These are phyloP conservation scores for Pichia occidentalis DNA, from an alignment of 805 yeast genomes.

Conservation along the genomic window DNA sequence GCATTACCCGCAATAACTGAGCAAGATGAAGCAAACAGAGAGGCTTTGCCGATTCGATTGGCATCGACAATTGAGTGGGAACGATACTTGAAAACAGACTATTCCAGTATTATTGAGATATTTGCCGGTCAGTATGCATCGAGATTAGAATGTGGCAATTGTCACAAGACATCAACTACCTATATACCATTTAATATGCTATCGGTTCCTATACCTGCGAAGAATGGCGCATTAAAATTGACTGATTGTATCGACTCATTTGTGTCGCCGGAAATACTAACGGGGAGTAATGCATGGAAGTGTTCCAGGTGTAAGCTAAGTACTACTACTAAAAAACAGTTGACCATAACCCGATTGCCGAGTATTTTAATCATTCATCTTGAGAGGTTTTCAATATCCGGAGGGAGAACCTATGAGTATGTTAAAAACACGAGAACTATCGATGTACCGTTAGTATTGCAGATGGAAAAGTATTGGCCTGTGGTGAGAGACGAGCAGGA, in stretches of 20 bases:
- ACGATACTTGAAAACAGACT: conserved; percentile 68
- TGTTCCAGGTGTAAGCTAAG: conserved; percentile 70
- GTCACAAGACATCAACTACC: conserved; percentile 76
- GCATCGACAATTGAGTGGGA: conserved; percentile 94
- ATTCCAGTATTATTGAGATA: conserved; percentile 70
- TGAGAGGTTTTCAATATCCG: conserved; percentile 60
- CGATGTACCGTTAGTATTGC: conserved; percentile 51
- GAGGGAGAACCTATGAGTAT: conserved; percentile 35
- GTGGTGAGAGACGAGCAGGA: conserved; percentile 36
- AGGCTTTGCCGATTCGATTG: conserved; percentile 62
- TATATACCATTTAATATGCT: conserved; percentile 76
- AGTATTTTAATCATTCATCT: conserved; percentile 73
- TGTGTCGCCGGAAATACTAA: conserved; percentile 65
- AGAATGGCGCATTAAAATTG: conserved; percentile 31
- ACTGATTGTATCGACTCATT: conserved; percentile 72
- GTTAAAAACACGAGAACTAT: conserved; percentile 61
- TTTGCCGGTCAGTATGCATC: conserved; percentile 89
- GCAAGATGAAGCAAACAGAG: conserved; percentile 69
- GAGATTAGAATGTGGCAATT: conserved; percentile 64
- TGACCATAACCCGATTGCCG: conserved; percentile 74
- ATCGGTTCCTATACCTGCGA: conserved; percentile 68
- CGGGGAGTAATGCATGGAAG: conserved; percentile 75
- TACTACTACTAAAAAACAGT: conserved; percentile 58
- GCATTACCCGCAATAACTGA: conserved; percentile 49
- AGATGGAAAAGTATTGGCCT: conserved; percentile 71